Conservation (phyloP, 192 early-diverging fungal species). For the Backusella tuberculispora region DNA sequence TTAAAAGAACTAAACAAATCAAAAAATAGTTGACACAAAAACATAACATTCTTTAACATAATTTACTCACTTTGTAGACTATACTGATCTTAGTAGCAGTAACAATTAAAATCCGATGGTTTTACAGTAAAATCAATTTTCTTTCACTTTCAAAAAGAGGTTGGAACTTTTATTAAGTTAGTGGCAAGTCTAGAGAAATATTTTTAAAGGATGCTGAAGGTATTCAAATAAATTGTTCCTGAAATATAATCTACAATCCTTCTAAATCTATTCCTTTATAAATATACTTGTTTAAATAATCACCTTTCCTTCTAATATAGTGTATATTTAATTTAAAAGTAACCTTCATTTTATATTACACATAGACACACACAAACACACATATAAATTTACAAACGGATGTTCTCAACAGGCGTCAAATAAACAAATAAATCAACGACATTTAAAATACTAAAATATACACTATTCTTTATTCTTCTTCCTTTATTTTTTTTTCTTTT, state of each 20-base stretch:
- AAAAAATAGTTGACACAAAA: not conserved
- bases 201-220: not conserved
- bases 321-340: too few species aligned
- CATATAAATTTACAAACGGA: not conserved
- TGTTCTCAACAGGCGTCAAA: not conserved
- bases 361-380: too few species aligned
- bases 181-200: not conserved
- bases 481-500: not conserved
- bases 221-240: not conserved
- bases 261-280: too few species aligned
- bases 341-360: too few species aligned
- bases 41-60: conserved; percentile 9
- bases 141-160: not conserved
- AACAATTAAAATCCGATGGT: conserved; percentile 10
- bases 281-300: too few species aligned
- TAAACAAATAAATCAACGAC: not conserved
- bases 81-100: not conserved
- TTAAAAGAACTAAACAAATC: not conserved
- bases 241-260: too few species aligned
- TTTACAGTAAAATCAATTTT: too few species aligned
- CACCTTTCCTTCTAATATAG: too few species aligned
- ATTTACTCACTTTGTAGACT: not conserved
- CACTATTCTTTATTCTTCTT: conserved; percentile 1
- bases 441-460: conserved; percentile 1
- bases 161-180: not conserved